phyloP scores from a whole-genome alignment of 2,329 filamentous ascomycete species.

The Pseudocercospora fijiensis region DNA sequence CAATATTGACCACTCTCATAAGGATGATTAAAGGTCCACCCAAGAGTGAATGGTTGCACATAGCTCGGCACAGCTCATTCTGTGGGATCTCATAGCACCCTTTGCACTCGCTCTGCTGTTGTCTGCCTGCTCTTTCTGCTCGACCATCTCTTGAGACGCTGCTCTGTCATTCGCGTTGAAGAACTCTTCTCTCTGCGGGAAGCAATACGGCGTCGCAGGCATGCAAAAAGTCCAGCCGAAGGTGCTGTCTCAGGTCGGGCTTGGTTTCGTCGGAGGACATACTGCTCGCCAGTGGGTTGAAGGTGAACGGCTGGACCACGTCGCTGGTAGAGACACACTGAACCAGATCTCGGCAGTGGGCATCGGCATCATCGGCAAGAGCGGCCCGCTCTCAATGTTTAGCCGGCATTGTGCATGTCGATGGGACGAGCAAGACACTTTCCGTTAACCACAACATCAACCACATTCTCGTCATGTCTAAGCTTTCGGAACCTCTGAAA shows the following conservation, averaged over 20 bases:
- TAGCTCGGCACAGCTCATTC: not conserved
- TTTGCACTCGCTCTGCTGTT: not conserved
- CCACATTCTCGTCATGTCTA: slow-evolving; percentile 58
- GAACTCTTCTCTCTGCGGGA: not conserved
- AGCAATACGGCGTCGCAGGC: not conserved
- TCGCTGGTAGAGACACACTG: not conserved
- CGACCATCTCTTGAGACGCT: not conserved
- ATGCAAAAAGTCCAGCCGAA: not conserved
- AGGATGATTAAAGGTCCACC: not conserved
- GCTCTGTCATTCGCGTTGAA: not conserved
- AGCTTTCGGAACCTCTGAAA: slow-evolving; percentile 69
- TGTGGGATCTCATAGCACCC: not conserved
- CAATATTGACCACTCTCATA: not conserved
- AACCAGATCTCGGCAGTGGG: not conserved
- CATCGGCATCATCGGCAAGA: not conserved
- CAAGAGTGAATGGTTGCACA: not conserved
- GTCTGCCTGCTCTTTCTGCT: not conserved
- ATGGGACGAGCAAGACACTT: not conserved
- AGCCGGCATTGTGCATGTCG: not conserved
- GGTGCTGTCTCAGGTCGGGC: not conserved
- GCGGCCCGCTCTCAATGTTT: not conserved
- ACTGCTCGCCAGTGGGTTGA: not conserved
- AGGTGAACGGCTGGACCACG: not conserved
- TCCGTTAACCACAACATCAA: not conserved
- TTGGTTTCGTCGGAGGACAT: not conserved